These are phyloP conservation scores for Cucumis sativus DNA, from an alignment of 306 rosid species.

Conservation along the genomic window DNA sequence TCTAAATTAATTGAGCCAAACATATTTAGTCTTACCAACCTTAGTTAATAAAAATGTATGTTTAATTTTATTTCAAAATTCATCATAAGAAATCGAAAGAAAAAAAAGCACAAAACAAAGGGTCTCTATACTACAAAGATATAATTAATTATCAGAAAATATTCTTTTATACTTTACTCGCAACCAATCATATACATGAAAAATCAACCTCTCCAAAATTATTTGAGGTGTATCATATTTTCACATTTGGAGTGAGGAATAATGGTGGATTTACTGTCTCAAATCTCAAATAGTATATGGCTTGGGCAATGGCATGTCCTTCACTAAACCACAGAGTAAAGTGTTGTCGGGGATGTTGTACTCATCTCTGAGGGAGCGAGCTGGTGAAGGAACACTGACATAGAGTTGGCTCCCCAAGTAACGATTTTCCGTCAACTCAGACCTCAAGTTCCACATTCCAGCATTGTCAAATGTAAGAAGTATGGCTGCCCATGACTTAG, in stretches of 20 bases:
- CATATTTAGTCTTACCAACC: no score
- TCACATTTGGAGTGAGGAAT: background rate
- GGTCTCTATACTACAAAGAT: background rate
- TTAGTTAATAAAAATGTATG: no score
- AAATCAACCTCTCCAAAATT: background rate
- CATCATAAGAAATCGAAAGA: no score
- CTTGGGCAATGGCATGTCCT: background rate
- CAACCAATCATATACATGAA: background rate
- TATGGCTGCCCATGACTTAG: conserved; percentile 19
- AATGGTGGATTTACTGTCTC: background rate
- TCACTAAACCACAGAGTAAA: background rate
- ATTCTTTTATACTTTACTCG: background rate
- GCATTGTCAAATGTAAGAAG: conserved; percentile 20
- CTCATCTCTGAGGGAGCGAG: background rate
- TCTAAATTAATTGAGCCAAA: no score
- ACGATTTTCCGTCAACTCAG: conserved; percentile 2
- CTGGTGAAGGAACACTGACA: background rate
- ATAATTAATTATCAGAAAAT: background rate
- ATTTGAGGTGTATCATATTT: background rate
- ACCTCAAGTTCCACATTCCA: conserved; percentile 14
- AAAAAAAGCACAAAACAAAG: no score
- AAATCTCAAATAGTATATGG: background rate
- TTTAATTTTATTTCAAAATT: no score
- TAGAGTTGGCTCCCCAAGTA: background rate
- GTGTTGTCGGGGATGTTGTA: conserved; percentile 3